A percentile compares a stretch with the other conserved stretches of the same genome.
phyloP scores from a whole-genome alignment of 768 basidiomycete species.

The Podaxis sp. region DNA sequence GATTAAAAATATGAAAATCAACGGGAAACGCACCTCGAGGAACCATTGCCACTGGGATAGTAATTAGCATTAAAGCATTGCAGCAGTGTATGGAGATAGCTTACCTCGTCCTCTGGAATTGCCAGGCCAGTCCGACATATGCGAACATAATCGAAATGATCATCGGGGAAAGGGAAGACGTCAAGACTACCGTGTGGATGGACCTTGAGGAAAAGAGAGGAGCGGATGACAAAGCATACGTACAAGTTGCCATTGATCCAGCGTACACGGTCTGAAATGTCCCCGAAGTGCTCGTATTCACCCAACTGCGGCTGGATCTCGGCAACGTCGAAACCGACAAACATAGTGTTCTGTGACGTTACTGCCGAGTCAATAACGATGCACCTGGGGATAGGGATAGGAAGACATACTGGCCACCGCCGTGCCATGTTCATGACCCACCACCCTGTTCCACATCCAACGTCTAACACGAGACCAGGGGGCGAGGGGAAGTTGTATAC shows the following conservation, averaged over 20 bases:
- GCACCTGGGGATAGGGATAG: background rate
- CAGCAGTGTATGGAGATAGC: constrained; percentile 1
- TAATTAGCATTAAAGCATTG: background rate
- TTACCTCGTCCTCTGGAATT: constrained; percentile 67
- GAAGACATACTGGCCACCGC: constrained; percentile 52
- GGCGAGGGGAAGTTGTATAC: constrained; percentile 47
- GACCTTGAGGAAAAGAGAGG: background rate
- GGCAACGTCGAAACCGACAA: constrained; percentile 59
- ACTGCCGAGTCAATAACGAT: background rate
- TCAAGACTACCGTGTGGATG: constrained; percentile 43
- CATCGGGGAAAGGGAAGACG: constrained; percentile 52
- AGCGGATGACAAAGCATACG: constrained; percentile 26
- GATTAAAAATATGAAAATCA: constrained; percentile 7
- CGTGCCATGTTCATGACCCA: constrained; percentile 71
- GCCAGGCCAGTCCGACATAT: constrained; percentile 61
- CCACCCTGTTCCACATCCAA: constrained; percentile 68
- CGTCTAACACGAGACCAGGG: constrained; percentile 53
- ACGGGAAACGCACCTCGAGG: constrained; percentile 46
- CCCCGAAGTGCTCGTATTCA: constrained; percentile 28
- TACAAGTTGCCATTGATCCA: constrained; percentile 74
- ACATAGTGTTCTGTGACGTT: constrained; percentile 37
- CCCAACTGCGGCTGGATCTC: constrained; percentile 50
- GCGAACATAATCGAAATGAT: constrained; percentile 62
- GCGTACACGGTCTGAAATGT: constrained; percentile 44
- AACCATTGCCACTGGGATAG: constrained; percentile 55